Percentiles rank a stretch among this genome's conserved stretches.
These are phyloP conservation scores for Clonostachys solani DNA, from an alignment of 2,329 filamentous ascomycete species.

Conservation along the genomic window DNA sequence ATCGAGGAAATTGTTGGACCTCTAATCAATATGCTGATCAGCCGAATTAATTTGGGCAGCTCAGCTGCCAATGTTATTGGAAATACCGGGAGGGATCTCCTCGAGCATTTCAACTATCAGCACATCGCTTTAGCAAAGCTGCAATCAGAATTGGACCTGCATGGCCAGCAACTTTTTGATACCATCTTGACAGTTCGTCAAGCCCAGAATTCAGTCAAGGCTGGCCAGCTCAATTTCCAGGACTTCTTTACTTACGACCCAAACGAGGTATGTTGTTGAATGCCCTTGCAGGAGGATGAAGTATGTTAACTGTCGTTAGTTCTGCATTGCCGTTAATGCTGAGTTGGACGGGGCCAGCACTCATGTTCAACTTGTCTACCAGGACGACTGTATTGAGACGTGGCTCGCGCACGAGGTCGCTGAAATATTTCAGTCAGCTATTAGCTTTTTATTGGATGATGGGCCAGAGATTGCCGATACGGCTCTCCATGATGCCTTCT, in stretches of 20 bases:
- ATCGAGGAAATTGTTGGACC: constrained; percentile 44
- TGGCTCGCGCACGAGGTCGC: background rate
- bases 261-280: background rate
- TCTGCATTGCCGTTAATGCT: background rate
- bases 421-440: background rate
- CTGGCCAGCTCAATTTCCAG: background rate
- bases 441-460: background rate
- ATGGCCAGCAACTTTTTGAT: background rate
- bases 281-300: background rate
- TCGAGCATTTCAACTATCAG: background rate
- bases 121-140: background rate
- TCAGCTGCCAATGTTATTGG: background rate
- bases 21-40: constrained; percentile 38
- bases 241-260: background rate
- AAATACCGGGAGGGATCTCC: background rate
- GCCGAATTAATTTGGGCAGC: background rate
- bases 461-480: background rate
- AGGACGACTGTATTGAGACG: background rate
- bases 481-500: background rate
- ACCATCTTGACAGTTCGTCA: background rate
- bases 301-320: background rate
- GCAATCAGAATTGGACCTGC: background rate
- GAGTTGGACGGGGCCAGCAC: background rate
- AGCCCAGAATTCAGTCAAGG: background rate
- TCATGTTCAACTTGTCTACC: background rate